Evolutionary conservation across 164 flowering plant species (phyloP).

Genomic region (Chimonanthus praecox): DNA sequence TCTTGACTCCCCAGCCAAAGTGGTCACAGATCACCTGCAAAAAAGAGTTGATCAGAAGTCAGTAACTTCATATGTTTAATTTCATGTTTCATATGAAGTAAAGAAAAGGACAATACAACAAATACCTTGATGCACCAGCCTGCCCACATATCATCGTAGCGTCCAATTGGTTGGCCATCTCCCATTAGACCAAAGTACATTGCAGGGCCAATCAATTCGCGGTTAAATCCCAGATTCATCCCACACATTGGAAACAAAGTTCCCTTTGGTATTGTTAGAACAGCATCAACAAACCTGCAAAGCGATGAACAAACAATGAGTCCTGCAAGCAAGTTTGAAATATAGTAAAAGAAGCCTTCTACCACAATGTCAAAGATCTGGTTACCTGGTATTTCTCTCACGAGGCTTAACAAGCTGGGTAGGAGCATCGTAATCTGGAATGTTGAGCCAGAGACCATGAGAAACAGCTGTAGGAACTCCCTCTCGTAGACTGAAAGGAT

Average conservation of each 20-base stretch:
- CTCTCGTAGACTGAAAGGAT: slow-evolving; percentile 77
- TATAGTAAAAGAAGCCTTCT: neutral
- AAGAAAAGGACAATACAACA: neutral
- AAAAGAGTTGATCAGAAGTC: neutral
- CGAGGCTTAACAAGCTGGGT: slow-evolving; percentile 82
- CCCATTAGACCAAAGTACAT: slow-evolving; percentile 91
- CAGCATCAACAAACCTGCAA: slow-evolving; percentile 71
- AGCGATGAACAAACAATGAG: neutral
- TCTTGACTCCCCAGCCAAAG: slow-evolving; percentile 64
- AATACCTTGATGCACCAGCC: slow-evolving; percentile 81
- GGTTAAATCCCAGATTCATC: slow-evolving; percentile 71
- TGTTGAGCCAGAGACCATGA: slow-evolving; percentile 83
- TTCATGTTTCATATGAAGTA: neutral
- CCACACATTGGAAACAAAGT: slow-evolving; percentile 85
- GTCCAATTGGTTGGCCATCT: slow-evolving; percentile 86
- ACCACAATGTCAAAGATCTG: neutral
- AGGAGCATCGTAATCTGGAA: slow-evolving; percentile 84
- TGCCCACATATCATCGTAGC: slow-evolving; percentile 88
- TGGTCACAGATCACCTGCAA: slow-evolving; percentile 73
- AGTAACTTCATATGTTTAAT: neutral
- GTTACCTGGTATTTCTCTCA: slow-evolving; percentile 69
- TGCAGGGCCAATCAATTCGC: slow-evolving; percentile 74
- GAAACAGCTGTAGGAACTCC: slow-evolving; percentile 80
- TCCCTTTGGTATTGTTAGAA: slow-evolving; percentile 72
- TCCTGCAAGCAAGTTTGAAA: too few species aligned